Base-by-base conservation (phyloP, 176 grass and related monocot species). In the Oryza meyeriana region DNA sequence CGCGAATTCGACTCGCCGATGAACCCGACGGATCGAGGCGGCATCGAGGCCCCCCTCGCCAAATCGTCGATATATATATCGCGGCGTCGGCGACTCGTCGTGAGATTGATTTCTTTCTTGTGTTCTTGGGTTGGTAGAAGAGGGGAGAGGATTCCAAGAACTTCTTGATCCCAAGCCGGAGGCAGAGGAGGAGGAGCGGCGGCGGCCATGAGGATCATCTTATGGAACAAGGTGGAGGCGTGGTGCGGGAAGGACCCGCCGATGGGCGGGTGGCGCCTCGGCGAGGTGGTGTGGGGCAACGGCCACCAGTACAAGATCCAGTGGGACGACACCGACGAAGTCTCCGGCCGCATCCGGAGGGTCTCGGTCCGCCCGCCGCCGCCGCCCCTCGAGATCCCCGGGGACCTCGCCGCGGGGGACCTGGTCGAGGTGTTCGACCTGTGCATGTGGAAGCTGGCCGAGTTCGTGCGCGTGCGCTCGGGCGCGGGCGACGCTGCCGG, bases 251-350 rank as follows among this genome's bases (percentile, higher is more conserved):
- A 71, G 71, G 66, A 72, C 27, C 3, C 77, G 40, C 62, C 76
- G 14, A 64, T 59, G 38, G 88, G 83, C 16, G 89, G 55, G 44
- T 97, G 94, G 94, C 76, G 94, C 66, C 20, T 39, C 29, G 94
- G 90, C n/a, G 81, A 85, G 62, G 87, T 97, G 27, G 10, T 85
- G 24, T 87, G 61, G 66, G 91, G 90, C 61, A 89, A 97, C 32
- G 91, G 94, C 17, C 91, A 89, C 74, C 80, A 86, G 24, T 97
- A 97, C 68, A 62, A 45, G 42, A 45, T 93, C 14, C 69, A 40
- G 74, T 93, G 89, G 71, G 36, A 55, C 72, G 48, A 70, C 36
- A 75, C 59, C 61, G 39, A 12, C 31, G 66, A 17, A 4, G 69
- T 61, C 50, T 41, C 83, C 6, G 73, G 41, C 3, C 84, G 83